A percentile compares a stretch with the other conserved stretches of the same genome.
These are phyloP conservation scores for Fusarium camptoceras DNA, from an alignment of 2,329 filamentous ascomycete genomes.

Conservation along the genomic window DNA sequence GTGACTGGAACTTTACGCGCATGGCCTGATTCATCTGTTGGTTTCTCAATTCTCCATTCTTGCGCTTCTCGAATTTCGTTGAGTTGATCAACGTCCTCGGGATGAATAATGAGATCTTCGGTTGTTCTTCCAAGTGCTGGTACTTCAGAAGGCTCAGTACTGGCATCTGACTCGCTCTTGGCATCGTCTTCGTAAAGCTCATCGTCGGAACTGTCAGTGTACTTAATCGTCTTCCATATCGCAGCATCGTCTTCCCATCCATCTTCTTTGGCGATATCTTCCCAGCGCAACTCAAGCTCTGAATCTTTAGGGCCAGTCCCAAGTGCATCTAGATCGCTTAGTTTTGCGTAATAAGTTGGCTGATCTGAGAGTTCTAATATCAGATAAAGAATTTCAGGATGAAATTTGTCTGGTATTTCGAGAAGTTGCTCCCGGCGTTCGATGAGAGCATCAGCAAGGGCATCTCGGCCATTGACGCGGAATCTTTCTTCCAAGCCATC, in stretches of 20 bases:
- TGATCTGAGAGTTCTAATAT: slow-evolving; percentile 85
- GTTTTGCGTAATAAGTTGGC: slow-evolving; percentile 76
- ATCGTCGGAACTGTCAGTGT: slow-evolving; percentile 73
- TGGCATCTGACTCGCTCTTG: slow-evolving; percentile 52
- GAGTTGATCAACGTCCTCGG: slow-evolving; percentile 50
- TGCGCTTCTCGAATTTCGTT: slow-evolving; percentile 51
- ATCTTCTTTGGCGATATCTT: slow-evolving; percentile 81
- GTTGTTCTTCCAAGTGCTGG: slow-evolving; percentile 43
- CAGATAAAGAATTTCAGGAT: slow-evolving; percentile 82
- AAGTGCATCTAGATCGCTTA: slow-evolving; percentile 71
- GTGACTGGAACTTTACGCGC: slow-evolving; percentile 64
- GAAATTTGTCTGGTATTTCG: slow-evolving; percentile 68
- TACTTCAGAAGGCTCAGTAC: slow-evolving; percentile 48
- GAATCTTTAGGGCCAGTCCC: slow-evolving; percentile 56
- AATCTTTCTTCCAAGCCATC: slow-evolving; percentile 88
- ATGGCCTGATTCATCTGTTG: slow-evolving; percentile 49
- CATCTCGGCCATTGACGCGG: slow-evolving; percentile 80
- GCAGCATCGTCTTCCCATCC: slow-evolving; percentile 74
- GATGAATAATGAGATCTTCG: slow-evolving; percentile 51
- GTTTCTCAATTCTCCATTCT: slow-evolving; percentile 51
- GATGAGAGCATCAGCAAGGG: slow-evolving; percentile 78
- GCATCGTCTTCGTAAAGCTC: slow-evolving; percentile 52
- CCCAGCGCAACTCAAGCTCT: slow-evolving; percentile 73
- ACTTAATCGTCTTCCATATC: slow-evolving; percentile 79
- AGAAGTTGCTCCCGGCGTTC: slow-evolving; percentile 69